phyloP scores from a whole-genome alignment of 805 yeast genomes.

The Candida oleophila region DNA sequence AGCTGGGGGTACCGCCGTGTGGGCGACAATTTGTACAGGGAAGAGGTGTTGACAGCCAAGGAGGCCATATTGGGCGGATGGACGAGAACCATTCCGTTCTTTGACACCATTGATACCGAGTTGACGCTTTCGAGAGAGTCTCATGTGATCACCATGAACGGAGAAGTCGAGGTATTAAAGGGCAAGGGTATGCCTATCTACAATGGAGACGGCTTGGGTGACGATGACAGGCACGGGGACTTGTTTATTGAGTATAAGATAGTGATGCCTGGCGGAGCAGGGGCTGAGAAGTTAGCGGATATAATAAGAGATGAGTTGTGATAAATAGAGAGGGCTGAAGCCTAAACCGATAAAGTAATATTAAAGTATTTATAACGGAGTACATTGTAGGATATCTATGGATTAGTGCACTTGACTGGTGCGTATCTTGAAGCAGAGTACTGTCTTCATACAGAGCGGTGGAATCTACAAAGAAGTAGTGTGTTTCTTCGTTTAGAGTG shows the following conservation, averaged over 20 bases:
- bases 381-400: too few species aligned
- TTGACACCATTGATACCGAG: conserved; percentile 57
- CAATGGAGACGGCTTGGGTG: conserved; percentile 29
- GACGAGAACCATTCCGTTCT: conserved; percentile 62
- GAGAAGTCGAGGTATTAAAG: conserved; percentile 67
- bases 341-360: too few species aligned
- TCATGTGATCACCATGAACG: conserved; percentile 48
- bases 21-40: conserved; percentile 70
- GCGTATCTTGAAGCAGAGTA: too few species aligned
- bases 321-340: too few species aligned
- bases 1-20: conserved; percentile 87
- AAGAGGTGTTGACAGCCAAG: conserved; percentile 68
- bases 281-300: neutral
- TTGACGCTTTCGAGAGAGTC: conserved; percentile 44
- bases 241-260: conserved; percentile 53
- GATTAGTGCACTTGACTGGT: too few species aligned
- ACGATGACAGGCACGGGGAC: conserved; percentile 44
- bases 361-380: too few species aligned
- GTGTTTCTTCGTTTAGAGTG: too few species aligned
- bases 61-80: conserved; percentile 84
- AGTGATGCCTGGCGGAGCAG: conserved; percentile 20
- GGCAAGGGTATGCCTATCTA: conserved; percentile 85
- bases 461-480: too few species aligned
- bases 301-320: conserved; percentile 23
- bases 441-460: too few species aligned